phyloP scores from a whole-genome alignment of 805 yeast genomes.

The Candida pseudoglaebosa region DNA sequence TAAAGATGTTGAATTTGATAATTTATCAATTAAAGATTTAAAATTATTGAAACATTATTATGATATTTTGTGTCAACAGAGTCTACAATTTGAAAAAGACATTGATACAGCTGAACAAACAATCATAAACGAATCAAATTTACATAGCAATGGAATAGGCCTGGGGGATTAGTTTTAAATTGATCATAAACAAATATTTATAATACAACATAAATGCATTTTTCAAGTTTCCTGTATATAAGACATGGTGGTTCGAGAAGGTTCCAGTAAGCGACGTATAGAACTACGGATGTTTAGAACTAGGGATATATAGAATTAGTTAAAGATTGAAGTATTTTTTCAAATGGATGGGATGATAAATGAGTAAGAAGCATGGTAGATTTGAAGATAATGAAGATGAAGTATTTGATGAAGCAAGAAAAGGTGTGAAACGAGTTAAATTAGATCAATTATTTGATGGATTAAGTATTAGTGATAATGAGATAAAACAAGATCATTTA shows the following conservation, averaged over 20 bases:
- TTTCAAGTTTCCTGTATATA: conserved; percentile 1
- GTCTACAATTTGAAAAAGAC: conserved; percentile 9
- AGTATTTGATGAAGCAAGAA: conserved; percentile 3
- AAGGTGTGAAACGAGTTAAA: conserved; percentile 23
- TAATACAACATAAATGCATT: no score
- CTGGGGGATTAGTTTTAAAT: not conserved
- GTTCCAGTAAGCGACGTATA: not conserved
- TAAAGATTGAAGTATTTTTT: not conserved
- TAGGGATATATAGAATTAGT: not conserved
- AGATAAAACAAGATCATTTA: no score
- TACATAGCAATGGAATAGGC: not conserved
- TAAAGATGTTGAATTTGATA: conserved; percentile 33
- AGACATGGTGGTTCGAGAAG: not conserved
- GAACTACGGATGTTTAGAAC: no score
- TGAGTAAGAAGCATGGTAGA: conserved; percentile 7
- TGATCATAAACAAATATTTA: not conserved
- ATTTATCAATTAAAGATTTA: conserved; percentile 32
- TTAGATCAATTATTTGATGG: conserved; percentile 26
- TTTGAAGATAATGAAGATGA: conserved; percentile 10
- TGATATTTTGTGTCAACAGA: conserved; percentile 32
- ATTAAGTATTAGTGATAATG: conserved; percentile 10
- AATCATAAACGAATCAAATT: not conserved
- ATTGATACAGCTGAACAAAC: conserved; percentile 6
- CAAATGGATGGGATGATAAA: not conserved
- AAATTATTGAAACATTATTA: conserved; percentile 29